These are phyloP conservation scores for Cryptosporidium viatorum DNA, from an alignment of 169 alveolate species.

Conservation along the genomic window DNA sequence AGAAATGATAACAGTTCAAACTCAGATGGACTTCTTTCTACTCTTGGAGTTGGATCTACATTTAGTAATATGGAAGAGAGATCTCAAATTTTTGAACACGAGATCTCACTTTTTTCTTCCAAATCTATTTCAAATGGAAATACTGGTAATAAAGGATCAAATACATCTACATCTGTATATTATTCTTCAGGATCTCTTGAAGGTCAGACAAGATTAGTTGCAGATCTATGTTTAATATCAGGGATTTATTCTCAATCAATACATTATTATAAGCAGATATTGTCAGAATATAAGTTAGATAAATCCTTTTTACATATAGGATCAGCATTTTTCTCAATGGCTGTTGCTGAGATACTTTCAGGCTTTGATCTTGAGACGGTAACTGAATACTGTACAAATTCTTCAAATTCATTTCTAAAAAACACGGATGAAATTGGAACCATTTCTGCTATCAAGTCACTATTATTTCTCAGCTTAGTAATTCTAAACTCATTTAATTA, in stretches of 20 bases:
- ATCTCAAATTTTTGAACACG: conserved; percentile 57
- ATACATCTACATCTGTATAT: not conserved
- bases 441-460: conserved; percentile 7
- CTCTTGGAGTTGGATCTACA: conserved; percentile 50
- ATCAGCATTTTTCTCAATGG: conserved; percentile 32
- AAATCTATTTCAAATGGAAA: conserved; percentile 13
- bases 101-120: conserved; percentile 47
- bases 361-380: conserved; percentile 34
- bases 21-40: conserved; percentile 57
- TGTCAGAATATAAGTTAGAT: conserved; percentile 63
- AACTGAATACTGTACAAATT: conserved; percentile 11
- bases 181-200: conserved; percentile 45
- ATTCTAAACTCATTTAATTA: conserved; percentile 2
- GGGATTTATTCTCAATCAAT: conserved; percentile 47
- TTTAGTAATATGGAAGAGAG: conserved; percentile 62
- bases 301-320: conserved; percentile 65
- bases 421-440: conserved; percentile 29
- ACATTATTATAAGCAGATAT: conserved; percentile 51
- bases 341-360: conserved; percentile 28
- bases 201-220: conserved; percentile 61
- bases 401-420: conserved; percentile 41
- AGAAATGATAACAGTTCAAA: conserved; percentile 15
- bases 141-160: not conserved
- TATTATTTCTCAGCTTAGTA: conserved; percentile 3
- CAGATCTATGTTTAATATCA: conserved; percentile 41